phyloP scores from a whole-genome alignment of 2,329 filamentous ascomycete species.

The Metarhizium humberi region DNA sequence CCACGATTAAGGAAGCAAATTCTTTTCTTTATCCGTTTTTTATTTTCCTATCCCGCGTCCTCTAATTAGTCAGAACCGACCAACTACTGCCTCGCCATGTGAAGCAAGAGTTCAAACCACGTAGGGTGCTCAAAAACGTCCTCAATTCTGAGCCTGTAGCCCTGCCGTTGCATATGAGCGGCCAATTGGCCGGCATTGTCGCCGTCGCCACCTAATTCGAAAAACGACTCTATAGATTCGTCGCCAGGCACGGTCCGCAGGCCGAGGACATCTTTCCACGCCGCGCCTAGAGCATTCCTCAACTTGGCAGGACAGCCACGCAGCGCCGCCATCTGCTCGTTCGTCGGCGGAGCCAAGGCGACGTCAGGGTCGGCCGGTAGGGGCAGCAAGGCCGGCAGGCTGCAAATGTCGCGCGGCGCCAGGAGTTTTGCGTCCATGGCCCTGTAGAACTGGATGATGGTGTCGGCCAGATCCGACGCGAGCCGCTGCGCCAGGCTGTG shows the following conservation, averaged over 20 bases:
- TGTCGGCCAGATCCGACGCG: background rate
- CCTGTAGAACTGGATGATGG: background rate
- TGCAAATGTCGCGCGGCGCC: background rate
- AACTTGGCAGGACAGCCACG: background rate
- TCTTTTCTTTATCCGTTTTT: too few relatives aligned
- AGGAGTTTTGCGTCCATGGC: background rate
- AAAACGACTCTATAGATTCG: background rate
- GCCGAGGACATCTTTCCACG: background rate
- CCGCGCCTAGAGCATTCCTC: background rate
- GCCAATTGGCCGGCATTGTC: slow-evolving; percentile 1
- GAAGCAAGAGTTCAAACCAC: background rate
- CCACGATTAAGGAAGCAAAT: too few relatives aligned
- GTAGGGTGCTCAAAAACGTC: background rate
- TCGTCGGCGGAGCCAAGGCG: too few relatives aligned
- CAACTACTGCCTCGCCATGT: background rate
- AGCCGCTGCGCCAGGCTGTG: background rate
- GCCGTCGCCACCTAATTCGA: background rate
- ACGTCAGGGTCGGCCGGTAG: background rate
- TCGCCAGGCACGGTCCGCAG: background rate
- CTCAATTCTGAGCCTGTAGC: slow-evolving; percentile 1
- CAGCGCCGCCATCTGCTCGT: background rate
- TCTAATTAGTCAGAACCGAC: too few relatives aligned
- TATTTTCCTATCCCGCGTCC: too few relatives aligned
- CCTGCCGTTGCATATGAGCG: slow-evolving; percentile 1
- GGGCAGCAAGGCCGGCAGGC: background rate